Conservation (phyloP, 805 yeast genomes). For the Candida cerambycidarum region DNA sequence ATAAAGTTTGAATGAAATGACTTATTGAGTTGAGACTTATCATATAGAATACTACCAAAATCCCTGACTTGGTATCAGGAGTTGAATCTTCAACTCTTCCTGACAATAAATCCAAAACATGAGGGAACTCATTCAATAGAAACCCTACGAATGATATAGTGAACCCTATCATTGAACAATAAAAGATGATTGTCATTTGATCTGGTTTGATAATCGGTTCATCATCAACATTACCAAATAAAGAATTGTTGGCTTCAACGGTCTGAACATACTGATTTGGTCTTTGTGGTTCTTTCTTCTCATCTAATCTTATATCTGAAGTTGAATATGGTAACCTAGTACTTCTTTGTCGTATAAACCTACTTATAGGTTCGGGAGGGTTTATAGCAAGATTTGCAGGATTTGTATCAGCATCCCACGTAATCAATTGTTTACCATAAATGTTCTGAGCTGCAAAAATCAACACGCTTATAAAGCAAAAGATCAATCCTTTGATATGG, state of each 20-base stretch:
- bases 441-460: conserved; percentile 85
- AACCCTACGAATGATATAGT: conserved; percentile 73
- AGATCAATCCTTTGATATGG: conserved; percentile 61
- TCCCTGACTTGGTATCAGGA: conserved; percentile 19
- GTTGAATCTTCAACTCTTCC: conserved; percentile 17
- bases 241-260: conserved; percentile 21
- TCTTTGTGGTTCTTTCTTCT: conserved; percentile 16
- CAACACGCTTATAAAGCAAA: conserved; percentile 65
- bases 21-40: conserved; percentile 67
- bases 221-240: conserved; percentile 17
- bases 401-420: conserved; percentile 40
- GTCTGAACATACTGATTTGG: conserved; percentile 14
- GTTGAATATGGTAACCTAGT: conserved; percentile 33
- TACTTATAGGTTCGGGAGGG: conserved; percentile 12
- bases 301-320: conserved; percentile 32
- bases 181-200: conserved; percentile 75
- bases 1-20: conserved; percentile 76
- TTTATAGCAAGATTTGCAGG: conserved; percentile 31
- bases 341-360: conserved; percentile 22
- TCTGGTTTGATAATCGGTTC: conserved; percentile 54
- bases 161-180: conserved; percentile 75
- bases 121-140: conserved; percentile 57
- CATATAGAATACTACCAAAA: conserved; percentile 45
- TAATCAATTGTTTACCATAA: conserved; percentile 79
- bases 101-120: conserved; percentile 16